phyloP scores from a whole-genome alignment of 805 yeast species.

The Saccharomycopsis oosterbeekiorum region DNA sequence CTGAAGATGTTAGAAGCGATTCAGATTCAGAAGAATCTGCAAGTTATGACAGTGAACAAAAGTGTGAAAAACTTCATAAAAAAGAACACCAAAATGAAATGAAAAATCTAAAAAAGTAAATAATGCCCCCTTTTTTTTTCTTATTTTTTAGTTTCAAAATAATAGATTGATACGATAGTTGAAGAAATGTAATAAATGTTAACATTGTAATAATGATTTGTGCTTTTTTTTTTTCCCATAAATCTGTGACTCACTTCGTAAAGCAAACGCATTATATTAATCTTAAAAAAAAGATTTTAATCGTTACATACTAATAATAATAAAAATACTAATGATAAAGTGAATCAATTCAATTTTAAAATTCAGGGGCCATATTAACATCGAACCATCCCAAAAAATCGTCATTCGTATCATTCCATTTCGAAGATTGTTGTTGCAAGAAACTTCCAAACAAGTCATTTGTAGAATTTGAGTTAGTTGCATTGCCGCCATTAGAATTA shows the following conservation, averaged over 20 bases:
- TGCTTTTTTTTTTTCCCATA: no score
- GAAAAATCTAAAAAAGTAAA: background rate
- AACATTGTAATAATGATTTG: no score
- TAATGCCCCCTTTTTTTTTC: background rate
- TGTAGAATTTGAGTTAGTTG: constrained; percentile 14
- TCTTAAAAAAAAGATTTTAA: no score
- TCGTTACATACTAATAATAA: no score
- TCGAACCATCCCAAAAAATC: constrained; percentile 95
- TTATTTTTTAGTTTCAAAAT: no score
- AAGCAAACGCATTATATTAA: no score
- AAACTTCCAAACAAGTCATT: constrained; percentile 39
- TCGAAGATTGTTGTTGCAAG: constrained; percentile 73
- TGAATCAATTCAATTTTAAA: constrained; percentile 24
- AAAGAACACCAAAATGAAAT: background rate
- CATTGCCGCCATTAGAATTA: background rate
- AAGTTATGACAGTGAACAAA: constrained; percentile 1
- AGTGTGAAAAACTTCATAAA: background rate
- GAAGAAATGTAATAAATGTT: no score
- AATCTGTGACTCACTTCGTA: no score
- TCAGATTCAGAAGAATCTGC: constrained; percentile 42
- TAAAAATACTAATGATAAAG: background rate
- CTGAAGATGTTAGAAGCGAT: constrained; percentile 84
- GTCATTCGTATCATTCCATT: constrained; percentile 81
- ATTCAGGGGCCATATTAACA: constrained; percentile 60
- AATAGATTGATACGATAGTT: no score